Evolutionary conservation across 164 flowering plant species (phyloP).

Genomic region (Magnolia officinalis): DNA sequence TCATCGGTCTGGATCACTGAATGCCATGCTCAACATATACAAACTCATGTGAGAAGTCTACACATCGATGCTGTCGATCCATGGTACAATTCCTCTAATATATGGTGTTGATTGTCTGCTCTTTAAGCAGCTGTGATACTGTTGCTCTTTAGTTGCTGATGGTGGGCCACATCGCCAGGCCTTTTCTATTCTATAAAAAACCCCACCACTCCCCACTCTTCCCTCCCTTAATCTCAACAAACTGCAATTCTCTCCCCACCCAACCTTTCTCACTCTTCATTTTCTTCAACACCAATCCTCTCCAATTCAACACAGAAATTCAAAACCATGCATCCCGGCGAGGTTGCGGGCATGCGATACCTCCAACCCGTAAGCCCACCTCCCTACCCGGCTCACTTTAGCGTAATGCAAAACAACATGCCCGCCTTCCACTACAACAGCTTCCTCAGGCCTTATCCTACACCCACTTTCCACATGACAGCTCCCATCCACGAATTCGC

Average conservation of each 20-base stretch:
- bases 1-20: too few species aligned
- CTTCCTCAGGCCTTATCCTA: conserved; percentile 27
- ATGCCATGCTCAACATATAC: too few species aligned
- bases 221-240: conserved; percentile 2
- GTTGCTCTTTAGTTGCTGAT: conserved; percentile 19
- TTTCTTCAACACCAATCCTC: neutral
- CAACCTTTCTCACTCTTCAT: neutral
- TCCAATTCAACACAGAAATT: neutral
- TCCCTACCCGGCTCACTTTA: conserved; percentile 24
- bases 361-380: conserved; percentile 28
- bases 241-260: conserved; percentile 8
- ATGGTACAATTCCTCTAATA: too few species aligned
- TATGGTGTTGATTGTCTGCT: conserved; percentile 21
- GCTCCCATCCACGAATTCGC: conserved; percentile 28
- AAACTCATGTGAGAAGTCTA: too few species aligned
- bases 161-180: conserved; percentile 34
- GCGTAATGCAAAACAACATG: conserved; percentile 30
- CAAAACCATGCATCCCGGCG: conserved; percentile 31
- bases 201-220: conserved; percentile 16
- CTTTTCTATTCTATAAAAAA: conserved; percentile 37
- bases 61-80: too few species aligned
- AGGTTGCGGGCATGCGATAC: conserved; percentile 34
- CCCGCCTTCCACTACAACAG: conserved; percentile 26
- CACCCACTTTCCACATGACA: conserved; percentile 18
- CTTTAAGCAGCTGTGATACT: conserved; percentile 30